phyloP scores from a whole-genome alignment of 306 rosid genomes.

The Fragaria vesca region DNA sequence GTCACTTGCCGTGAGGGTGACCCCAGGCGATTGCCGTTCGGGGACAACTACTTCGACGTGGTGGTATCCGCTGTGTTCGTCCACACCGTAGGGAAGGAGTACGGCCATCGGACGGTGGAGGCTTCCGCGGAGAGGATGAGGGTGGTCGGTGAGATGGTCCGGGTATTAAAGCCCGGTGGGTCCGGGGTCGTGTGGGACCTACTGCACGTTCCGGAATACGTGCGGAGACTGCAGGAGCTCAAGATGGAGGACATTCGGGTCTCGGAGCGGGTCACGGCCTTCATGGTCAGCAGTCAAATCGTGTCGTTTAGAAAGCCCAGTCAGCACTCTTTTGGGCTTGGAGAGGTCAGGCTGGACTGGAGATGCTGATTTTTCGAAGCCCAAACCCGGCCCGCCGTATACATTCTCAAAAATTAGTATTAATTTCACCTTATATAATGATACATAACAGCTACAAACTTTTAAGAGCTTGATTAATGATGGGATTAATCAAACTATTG shows the following conservation, averaged over 20 bases:
- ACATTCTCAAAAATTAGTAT: background rate
- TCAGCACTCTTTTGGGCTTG: slow-evolving; percentile 62
- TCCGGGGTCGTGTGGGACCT: slow-evolving; percentile 94
- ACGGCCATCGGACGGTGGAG: slow-evolving; percentile 76
- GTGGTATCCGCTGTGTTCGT: slow-evolving; percentile 93
- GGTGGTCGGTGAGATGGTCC: slow-evolving; percentile 83
- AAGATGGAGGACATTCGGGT: slow-evolving; percentile 92
- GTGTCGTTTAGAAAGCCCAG: slow-evolving; percentile 84
- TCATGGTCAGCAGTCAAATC: slow-evolving; percentile 94
- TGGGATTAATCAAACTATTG: background rate
- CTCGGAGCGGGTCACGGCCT: slow-evolving; percentile 86
- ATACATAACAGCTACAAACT: background rate
- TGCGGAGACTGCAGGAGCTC: slow-evolving; percentile 71
- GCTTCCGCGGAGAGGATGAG: slow-evolving; percentile 96
- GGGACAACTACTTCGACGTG: slow-evolving; percentile 87
- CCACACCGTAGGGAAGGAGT: slow-evolving; percentile 88
- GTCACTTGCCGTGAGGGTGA: slow-evolving; percentile 96
- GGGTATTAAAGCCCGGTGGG: slow-evolving; percentile 89
- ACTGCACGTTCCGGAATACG: slow-evolving; percentile 92
- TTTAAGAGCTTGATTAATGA: slow-evolving; percentile 3
- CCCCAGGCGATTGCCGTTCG: slow-evolving; percentile 77
- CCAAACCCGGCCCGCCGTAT: background rate
- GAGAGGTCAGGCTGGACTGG: slow-evolving; percentile 94
- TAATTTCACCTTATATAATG: background rate
- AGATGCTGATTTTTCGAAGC: slow-evolving; percentile 49